These are phyloP conservation scores for Przewalskia tangutica DNA, from an alignment of 257 asterid genomes.

Conservation along the genomic window DNA sequence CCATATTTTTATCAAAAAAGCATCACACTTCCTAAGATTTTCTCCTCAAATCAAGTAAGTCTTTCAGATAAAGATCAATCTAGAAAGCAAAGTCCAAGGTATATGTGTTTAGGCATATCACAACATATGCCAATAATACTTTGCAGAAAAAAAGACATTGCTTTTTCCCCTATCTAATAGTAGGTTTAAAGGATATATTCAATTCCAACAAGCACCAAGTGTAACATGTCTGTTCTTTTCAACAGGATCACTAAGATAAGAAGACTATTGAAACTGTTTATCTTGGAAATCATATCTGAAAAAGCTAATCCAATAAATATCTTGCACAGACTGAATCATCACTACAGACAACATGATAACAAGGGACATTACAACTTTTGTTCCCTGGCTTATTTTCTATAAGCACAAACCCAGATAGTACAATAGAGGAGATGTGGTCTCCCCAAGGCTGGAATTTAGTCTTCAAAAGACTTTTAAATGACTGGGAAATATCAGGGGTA, in stretches of 20 bases:
- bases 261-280: background rate
- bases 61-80: background rate
- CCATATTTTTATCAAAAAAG: background rate
- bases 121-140: background rate
- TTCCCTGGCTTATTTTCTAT: too few species aligned
- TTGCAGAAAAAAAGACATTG: too few species aligned
- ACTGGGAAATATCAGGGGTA: too few species aligned
- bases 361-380: too few species aligned
- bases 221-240: background rate
- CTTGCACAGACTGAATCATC: background rate
- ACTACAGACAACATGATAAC: too few species aligned
- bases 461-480: too few species aligned
- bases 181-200: background rate
- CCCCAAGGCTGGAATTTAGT: too few species aligned
- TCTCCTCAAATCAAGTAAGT: background rate
- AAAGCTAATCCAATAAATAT: background rate
- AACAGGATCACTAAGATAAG: background rate
- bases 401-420: too few species aligned
- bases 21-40: background rate
- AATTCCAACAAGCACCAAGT: background rate
- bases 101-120: background rate
- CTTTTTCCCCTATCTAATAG: background rate
- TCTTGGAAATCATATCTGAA: background rate
- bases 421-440: too few species aligned
- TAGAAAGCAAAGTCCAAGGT: background rate